These are phyloP conservation scores for Deinandra increscens DNA, from an alignment of 129 eudicot species.

Conservation along the genomic window DNA sequence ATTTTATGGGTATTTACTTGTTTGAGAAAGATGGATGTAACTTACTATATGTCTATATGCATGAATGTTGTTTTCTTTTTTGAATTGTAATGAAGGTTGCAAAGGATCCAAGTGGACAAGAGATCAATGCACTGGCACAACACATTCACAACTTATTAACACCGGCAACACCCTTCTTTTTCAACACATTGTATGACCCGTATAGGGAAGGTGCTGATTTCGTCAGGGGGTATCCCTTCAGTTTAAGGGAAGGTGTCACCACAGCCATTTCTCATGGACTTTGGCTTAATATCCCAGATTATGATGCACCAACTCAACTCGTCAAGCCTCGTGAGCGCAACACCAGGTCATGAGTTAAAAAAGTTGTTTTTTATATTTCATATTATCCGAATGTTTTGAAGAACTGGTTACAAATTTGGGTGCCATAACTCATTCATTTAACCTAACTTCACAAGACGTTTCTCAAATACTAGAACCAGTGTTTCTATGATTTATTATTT, in stretches of 20 bases:
- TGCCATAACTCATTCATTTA: not conserved
- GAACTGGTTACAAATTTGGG: no score
- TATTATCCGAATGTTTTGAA: not conserved
- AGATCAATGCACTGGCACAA: conserved; percentile 72
- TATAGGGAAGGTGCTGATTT: conserved; percentile 75
- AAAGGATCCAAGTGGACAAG: conserved; percentile 67
- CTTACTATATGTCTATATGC: conserved; percentile 14
- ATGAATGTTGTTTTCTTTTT: not conserved
- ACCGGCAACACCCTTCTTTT: conserved; percentile 71
- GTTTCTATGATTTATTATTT: no score
- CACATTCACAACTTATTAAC: conserved; percentile 60
- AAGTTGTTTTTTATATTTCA: not conserved
- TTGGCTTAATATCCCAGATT: conserved; percentile 85
- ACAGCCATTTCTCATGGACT: conserved; percentile 84
- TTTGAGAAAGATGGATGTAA: not conserved
- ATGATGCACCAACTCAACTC: conserved; percentile 77
- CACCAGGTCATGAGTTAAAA: conserved; percentile 37
- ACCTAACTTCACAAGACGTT: not conserved
- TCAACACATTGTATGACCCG: conserved; percentile 83
- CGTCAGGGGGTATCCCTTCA: conserved; percentile 75
- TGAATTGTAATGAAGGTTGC: conserved; percentile 47
- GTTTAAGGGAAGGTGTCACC: conserved; percentile 68
- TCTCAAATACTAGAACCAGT: no score
- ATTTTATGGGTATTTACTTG: not conserved
- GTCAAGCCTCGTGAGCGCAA: conserved; percentile 78